Percentiles rank a stretch among this genome's conserved stretches.
Conservation (phyloP, 352 stramenopile genomes). For the Phytophthora pluvialis region DNA sequence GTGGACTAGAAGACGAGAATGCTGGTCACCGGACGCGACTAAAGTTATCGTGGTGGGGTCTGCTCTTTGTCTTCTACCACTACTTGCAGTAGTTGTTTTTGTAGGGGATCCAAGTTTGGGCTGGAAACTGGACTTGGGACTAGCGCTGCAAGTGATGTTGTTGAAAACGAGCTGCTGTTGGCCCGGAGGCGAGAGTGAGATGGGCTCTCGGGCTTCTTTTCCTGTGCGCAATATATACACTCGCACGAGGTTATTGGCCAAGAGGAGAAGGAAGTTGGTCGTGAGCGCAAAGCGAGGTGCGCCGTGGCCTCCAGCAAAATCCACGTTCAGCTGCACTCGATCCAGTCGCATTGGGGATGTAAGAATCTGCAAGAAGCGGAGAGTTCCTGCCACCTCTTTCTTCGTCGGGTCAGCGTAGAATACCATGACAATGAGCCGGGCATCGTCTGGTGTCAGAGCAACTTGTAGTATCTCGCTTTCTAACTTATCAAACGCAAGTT, state of each 20-base stretch:
- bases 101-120: conserved; percentile 5
- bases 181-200: conserved; percentile 21
- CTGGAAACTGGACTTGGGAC: neutral
- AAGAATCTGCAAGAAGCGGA: conserved; percentile 48
- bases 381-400: conserved; percentile 27
- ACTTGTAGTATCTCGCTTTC: conserved; percentile 55
- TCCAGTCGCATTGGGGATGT: conserved; percentile 29
- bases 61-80: neutral
- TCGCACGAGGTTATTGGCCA: conserved; percentile 43
- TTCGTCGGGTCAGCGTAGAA: conserved; percentile 33
- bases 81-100: no score
- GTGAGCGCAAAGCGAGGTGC: conserved; percentile 51
- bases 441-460: conserved; percentile 35
- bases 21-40: conserved; percentile 31
- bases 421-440: conserved; percentile 53
- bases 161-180: conserved; percentile 32
- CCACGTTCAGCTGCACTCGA: conserved; percentile 35
- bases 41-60: conserved; percentile 25
- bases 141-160: conserved; percentile 26
- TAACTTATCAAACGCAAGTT: neutral
- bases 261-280: conserved; percentile 38
- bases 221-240: conserved; percentile 38
- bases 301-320: conserved; percentile 30
- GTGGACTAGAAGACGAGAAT: conserved; percentile 32
- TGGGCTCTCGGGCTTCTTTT: conserved; percentile 27